Evolutionary conservation across 2,329 filamentous ascomycete genomes (phyloP).

Genomic region (Macrophomina phaseolina): DNA sequence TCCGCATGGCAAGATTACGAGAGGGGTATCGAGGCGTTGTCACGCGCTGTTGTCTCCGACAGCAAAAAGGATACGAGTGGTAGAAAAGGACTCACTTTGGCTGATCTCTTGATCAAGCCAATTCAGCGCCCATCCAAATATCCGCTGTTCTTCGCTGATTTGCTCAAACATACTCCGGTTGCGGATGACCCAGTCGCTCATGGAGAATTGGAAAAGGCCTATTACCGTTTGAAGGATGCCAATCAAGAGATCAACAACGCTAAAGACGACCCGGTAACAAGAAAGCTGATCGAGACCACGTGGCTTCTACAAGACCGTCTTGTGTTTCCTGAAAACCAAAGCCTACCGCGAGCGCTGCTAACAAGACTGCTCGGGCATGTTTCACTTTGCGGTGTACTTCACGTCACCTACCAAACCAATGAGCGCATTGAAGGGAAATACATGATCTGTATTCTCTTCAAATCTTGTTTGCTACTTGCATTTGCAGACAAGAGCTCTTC

Average conservation of each 20-base stretch:
- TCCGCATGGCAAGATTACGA: conserved; percentile 81
- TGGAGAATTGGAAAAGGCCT: conserved; percentile 75
- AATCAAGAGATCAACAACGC: conserved; percentile 83
- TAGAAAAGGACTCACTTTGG: conserved; percentile 79
- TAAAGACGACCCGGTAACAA: conserved; percentile 75
- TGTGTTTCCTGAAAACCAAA: conserved; percentile 67
- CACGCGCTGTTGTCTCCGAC: conserved; percentile 74
- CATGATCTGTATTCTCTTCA: conserved; percentile 85
- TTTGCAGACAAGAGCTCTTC: conserved; percentile 67
- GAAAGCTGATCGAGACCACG: conserved; percentile 76
- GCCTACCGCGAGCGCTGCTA: conserved; percentile 58
- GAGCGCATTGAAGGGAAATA: conserved; percentile 76
- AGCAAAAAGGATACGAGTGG: conserved; percentile 66
- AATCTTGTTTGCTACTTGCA: conserved; percentile 78
- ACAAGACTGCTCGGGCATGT: conserved; percentile 75
- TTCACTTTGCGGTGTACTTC: conserved; percentile 79
- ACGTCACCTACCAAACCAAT: conserved; percentile 79
- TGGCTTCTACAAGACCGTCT: conserved; percentile 85
- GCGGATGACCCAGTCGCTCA: conserved; percentile 85
- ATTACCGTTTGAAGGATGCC: conserved; percentile 73
- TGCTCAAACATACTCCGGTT: conserved; percentile 82
- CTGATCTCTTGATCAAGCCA: conserved; percentile 92
- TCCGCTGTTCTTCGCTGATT: conserved; percentile 81
- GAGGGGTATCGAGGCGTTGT: conserved; percentile 82
- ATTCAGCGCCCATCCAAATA: conserved; percentile 94